Evolutionary conservation across 345 rosid genomes (phyloP).

Genomic region (Camelina neglecta): DNA sequence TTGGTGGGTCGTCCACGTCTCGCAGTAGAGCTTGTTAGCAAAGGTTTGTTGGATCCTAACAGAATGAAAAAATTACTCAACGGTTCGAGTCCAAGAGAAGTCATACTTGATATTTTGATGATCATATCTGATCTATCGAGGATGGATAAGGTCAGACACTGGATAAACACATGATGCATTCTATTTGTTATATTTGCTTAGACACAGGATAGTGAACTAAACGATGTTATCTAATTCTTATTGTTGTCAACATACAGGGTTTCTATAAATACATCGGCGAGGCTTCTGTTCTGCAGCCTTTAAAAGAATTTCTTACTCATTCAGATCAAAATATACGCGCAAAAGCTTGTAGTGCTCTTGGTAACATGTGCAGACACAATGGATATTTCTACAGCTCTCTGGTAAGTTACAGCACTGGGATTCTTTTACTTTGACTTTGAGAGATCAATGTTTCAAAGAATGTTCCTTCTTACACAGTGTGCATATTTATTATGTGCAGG

Average conservation of each 20-base stretch:
- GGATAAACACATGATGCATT: slow-evolving; percentile 17
- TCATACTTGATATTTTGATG: slow-evolving; percentile 80
- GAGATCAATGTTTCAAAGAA: slow-evolving; percentile 21
- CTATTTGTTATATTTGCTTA: background rate
- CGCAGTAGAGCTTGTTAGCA: slow-evolving; percentile 81
- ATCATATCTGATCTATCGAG: slow-evolving; percentile 92
- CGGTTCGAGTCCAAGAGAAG: slow-evolving; percentile 78
- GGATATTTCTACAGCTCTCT: slow-evolving; percentile 76
- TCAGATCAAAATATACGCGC: slow-evolving; percentile 89
- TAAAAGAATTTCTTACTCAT: slow-evolving; percentile 72
- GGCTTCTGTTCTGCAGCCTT: slow-evolving; percentile 68
- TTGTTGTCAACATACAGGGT: slow-evolving; percentile 55
- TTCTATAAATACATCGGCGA: slow-evolving; percentile 84
- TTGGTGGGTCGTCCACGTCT: slow-evolving; percentile 78
- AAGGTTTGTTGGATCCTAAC: slow-evolving; percentile 79
- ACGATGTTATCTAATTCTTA: slow-evolving; percentile 28
- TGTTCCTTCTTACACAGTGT: slow-evolving; percentile 33
- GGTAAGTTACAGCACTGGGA: slow-evolving; percentile 52
- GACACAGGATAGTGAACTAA: slow-evolving; percentile 14
- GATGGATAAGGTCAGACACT: slow-evolving; percentile 71
- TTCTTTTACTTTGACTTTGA: slow-evolving; percentile 13
- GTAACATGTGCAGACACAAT: slow-evolving; percentile 96
- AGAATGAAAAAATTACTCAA: slow-evolving; percentile 77
- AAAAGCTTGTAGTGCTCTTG: slow-evolving; percentile 94
- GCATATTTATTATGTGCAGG: slow-evolving; percentile 50